These are phyloP conservation scores for Trichoderma sp. DNA, from an alignment of 2,329 filamentous ascomycete genomes.

Conservation along the genomic window DNA sequence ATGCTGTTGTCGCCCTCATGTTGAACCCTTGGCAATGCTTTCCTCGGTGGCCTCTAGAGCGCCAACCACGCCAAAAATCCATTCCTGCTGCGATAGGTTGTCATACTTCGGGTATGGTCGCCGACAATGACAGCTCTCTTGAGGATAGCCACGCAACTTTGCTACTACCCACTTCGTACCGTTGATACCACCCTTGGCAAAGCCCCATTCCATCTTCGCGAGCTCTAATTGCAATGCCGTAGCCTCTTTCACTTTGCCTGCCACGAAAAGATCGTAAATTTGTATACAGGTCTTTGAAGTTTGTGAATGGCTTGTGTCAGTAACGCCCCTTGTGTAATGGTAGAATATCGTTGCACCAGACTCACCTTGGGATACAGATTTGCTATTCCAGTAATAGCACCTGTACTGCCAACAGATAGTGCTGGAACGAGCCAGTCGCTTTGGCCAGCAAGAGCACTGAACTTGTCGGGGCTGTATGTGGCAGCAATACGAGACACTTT, in stretches of 20 bases:
- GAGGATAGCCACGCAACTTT: conserved; percentile 50
- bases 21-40: conserved; percentile 17
- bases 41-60: conserved; percentile 25
- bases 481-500: conserved; percentile 62
- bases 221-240: conserved; percentile 49
- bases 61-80: conserved; percentile 23
- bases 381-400: conserved; percentile 61
- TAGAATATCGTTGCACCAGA: neutral
- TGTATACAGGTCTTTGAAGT: conserved; percentile 42
- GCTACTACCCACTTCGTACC: conserved; percentile 59
- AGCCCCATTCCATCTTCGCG: conserved; percentile 52
- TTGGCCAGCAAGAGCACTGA: conserved; percentile 67
- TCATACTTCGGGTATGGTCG: conserved; percentile 51
- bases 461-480: conserved; percentile 50
- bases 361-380: conserved; percentile 57
- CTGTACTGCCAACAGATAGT: conserved; percentile 54
- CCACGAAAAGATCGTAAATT: conserved; percentile 46
- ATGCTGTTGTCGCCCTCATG: neutral
- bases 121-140: conserved; percentile 49
- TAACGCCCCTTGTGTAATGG: neutral
- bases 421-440: conserved; percentile 67
- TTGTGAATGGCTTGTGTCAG: neutral
- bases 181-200: conserved; percentile 57
- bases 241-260: conserved; percentile 47
- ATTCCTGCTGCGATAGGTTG: conserved; percentile 32